phyloP scores from a whole-genome alignment of 768 basidiomycete species.

The Hydnomerulius pinastri region DNA sequence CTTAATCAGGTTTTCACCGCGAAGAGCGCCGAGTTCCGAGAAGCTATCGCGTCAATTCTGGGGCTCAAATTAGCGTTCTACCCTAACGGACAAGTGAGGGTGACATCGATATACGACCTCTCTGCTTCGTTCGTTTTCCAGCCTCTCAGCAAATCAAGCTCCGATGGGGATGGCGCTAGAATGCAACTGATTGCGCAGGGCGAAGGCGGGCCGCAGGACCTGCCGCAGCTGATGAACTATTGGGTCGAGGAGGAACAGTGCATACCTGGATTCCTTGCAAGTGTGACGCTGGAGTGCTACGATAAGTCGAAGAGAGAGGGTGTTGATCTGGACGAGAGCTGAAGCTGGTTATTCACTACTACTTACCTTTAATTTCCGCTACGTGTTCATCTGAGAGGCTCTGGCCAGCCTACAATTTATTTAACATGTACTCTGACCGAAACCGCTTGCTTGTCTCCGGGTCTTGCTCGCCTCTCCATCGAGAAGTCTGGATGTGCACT shows the following conservation, averaged over 20 bases:
- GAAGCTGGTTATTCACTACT: background rate
- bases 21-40: constrained; percentile 89
- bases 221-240: constrained; percentile 75
- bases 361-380: background rate
- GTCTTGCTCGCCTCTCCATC: too few species aligned
- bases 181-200: constrained; percentile 79
- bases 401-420: too few species aligned
- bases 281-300: constrained; percentile 85
- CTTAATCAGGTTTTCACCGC: constrained; percentile 69
- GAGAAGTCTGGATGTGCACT: too few species aligned
- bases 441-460: too few species aligned
- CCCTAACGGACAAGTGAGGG: constrained; percentile 85
- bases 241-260: constrained; percentile 88
- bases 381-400: too few species aligned
- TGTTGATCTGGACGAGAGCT: background rate
- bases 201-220: constrained; percentile 72
- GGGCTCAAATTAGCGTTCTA: constrained; percentile 92
- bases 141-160: constrained; percentile 45
- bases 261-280: constrained; percentile 87
- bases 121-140: constrained; percentile 87
- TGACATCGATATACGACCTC: constrained; percentile 90
- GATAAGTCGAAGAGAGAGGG: constrained; percentile 63
- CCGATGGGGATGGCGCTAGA: constrained; percentile 42
- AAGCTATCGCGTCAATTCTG: constrained; percentile 85
- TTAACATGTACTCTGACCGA: too few species aligned